These are phyloP conservation scores for Blastomyces percursus DNA, from an alignment of 2,329 filamentous ascomycete genomes.

Conservation along the genomic window DNA sequence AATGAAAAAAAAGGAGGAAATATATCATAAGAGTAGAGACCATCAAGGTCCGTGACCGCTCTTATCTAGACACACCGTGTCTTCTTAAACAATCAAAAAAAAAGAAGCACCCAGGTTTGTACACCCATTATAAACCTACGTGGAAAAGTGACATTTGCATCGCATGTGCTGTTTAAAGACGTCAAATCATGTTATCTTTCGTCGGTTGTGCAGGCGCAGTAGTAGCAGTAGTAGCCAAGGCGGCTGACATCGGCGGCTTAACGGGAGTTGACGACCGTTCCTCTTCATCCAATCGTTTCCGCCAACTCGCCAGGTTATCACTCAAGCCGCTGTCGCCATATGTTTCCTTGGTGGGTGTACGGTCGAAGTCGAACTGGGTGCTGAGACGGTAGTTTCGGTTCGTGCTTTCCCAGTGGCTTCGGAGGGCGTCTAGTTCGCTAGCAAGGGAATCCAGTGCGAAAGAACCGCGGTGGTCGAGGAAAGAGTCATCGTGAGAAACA, in stretches of 20 bases:
- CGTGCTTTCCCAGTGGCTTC: slow-evolving; percentile 88
- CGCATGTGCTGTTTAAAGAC: slow-evolving; percentile 1
- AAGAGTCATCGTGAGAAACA: slow-evolving; percentile 32
- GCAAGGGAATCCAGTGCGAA: slow-evolving; percentile 81
- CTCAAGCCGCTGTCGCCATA: slow-evolving; percentile 42
- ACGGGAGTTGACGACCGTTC: slow-evolving; percentile 27
- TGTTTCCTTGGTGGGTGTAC: slow-evolving; percentile 38
- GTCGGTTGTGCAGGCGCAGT: background rate
- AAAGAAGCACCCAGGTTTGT: background rate
- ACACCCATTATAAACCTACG: background rate
- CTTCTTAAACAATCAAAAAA: background rate
- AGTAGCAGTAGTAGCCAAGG: slow-evolving; percentile 4
- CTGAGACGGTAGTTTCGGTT: slow-evolving; percentile 91
- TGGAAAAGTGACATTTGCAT: slow-evolving; percentile 8
- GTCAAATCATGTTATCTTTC: slow-evolving; percentile 27
- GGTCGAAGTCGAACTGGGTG: slow-evolving; percentile 79
- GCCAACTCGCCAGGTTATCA: slow-evolving; percentile 67
- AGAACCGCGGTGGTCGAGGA: slow-evolving; percentile 43
- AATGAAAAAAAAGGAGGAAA: background rate
- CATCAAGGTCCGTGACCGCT: background rate
- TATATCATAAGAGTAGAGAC: background rate
- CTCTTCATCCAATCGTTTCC: slow-evolving; percentile 60
- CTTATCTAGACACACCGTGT: background rate
- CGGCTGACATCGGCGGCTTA: slow-evolving; percentile 8
- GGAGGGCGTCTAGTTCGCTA: slow-evolving; percentile 78